Evolutionary conservation across 768 basidiomycete species (phyloP).

Genomic region (Auricularia sp.): DNA sequence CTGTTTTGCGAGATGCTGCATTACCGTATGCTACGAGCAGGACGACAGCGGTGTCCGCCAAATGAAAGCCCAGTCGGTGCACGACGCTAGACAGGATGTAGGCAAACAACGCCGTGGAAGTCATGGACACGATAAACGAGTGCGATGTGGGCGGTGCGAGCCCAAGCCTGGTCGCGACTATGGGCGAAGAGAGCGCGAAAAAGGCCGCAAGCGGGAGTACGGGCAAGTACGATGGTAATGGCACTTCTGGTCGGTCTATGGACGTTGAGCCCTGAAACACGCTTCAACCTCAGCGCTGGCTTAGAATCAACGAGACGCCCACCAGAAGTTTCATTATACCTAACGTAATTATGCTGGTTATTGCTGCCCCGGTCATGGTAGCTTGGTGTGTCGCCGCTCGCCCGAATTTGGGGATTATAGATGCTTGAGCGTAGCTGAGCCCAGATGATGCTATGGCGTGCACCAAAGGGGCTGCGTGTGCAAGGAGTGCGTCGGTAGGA

Average conservation of each 20-base stretch:
- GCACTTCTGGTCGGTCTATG: constrained; percentile 34
- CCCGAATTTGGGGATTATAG: not conserved
- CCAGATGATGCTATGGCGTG: constrained; percentile 2
- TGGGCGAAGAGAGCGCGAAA: constrained; percentile 49
- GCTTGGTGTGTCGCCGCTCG: not conserved
- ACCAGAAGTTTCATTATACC: constrained; percentile 24
- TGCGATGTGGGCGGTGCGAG: constrained; percentile 43
- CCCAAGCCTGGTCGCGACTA: constrained; percentile 36
- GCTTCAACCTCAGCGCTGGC: not conserved
- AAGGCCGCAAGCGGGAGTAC: constrained; percentile 55
- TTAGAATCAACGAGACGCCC: too few relatives aligned
- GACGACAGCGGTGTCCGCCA: constrained; percentile 51
- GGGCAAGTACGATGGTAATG: constrained; percentile 44
- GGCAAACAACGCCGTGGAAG: constrained; percentile 37
- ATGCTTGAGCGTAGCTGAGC: not conserved
- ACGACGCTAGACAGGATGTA: constrained; percentile 25
- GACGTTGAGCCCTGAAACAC: not conserved
- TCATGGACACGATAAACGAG: constrained; percentile 50
- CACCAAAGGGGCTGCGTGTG: constrained; percentile 48
- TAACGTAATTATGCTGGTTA: constrained; percentile 53
- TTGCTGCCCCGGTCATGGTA: not conserved
- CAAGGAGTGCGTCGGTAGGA: constrained; percentile 40
- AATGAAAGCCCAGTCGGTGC: constrained; percentile 25
- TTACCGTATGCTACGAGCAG: constrained; percentile 55
- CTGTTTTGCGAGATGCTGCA: constrained; percentile 9